These are phyloP conservation scores for Zygoascus hellenicus DNA, from an alignment of 1,139 yeast genomes.

Conservation along the genomic window DNA sequence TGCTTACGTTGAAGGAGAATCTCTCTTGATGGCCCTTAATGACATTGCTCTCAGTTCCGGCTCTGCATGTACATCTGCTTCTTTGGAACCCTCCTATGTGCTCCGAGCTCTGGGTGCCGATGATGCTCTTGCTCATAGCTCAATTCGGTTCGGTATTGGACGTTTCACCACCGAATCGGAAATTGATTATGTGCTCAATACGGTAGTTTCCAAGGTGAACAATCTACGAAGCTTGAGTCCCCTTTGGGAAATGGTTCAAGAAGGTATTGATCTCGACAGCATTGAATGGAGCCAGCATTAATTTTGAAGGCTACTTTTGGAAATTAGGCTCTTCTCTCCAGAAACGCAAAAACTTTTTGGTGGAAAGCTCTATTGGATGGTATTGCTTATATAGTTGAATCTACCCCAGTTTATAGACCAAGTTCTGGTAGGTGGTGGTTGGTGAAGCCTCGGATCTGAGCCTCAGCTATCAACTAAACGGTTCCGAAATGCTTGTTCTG, in stretches of 20 bases:
- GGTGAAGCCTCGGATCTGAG: too few species aligned
- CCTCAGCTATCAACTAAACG: too few species aligned
- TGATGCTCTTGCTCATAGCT: conserved; percentile 96
- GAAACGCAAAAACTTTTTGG: too few species aligned
- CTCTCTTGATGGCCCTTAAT: conserved; percentile 91
- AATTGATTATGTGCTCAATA: conserved; percentile 84
- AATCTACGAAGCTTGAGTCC: conserved; percentile 92
- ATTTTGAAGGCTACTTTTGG: conserved; percentile 4
- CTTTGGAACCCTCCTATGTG: conserved; percentile 95
- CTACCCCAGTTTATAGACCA: too few species aligned
- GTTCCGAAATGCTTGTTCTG: too few species aligned
- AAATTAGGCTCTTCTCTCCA: too few species aligned
- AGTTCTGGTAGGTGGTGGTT: too few species aligned
- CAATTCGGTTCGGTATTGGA: conserved; percentile 95
- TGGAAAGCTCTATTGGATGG: too few species aligned
- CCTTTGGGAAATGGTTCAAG: conserved; percentile 99
- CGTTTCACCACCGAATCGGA: conserved; percentile 96
- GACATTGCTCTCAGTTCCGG: conserved; percentile 96
- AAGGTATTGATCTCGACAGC: conserved; percentile 87
- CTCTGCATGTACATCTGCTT: conserved; percentile 98
- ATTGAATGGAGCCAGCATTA: conserved; percentile 98
- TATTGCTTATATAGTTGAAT: too few species aligned
- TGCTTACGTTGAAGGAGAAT: conserved; percentile 97
- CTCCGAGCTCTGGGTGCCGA: conserved; percentile 96
- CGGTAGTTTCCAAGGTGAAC: conserved; percentile 82